These are phyloP conservation scores for Yamadazyma laniorum DNA, from an alignment of 805 yeast species.

Conservation along the genomic window DNA sequence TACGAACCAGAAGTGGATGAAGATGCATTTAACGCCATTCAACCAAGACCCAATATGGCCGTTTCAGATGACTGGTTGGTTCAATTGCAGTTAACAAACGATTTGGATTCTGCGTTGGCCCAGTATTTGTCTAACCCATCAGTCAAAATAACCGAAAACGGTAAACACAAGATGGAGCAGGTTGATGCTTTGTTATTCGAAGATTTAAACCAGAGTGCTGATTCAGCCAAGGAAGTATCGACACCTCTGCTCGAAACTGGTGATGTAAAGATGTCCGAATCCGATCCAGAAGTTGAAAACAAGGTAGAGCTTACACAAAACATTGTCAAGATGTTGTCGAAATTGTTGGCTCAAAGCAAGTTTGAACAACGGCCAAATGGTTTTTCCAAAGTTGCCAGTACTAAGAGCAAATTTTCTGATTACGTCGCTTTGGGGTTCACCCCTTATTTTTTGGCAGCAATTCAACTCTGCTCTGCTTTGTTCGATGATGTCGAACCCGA, in stretches of 20 bases:
- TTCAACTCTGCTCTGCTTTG: constrained; percentile 41
- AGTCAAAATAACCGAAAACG: constrained; percentile 5
- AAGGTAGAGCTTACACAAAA: constrained; percentile 3
- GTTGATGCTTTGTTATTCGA: constrained; percentile 51
- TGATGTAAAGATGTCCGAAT: constrained; percentile 8
- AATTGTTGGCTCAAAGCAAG: constrained; percentile 22
- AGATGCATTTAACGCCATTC: constrained; percentile 29
- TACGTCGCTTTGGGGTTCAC: constrained; percentile 14
- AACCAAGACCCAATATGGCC: constrained; percentile 45
- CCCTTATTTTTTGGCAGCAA: constrained; percentile 17
- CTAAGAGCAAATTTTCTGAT: constrained; percentile 19
- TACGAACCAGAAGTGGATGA: constrained; percentile 61
- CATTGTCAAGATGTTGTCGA: not conserved
- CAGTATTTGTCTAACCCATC: constrained; percentile 18
- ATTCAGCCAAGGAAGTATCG: constrained; percentile 19
- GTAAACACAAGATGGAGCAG: constrained; percentile 19
- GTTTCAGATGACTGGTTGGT: constrained; percentile 61
- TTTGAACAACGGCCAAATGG: constrained; percentile 23
- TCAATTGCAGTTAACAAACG: constrained; percentile 56
- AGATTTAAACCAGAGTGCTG: constrained; percentile 32
- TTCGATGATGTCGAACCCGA: constrained; percentile 35
- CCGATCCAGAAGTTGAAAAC: constrained; percentile 5
- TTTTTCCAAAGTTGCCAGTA: constrained; percentile 23
- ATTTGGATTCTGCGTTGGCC: constrained; percentile 41
- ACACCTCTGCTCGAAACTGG: constrained; percentile 19